Evolutionary conservation across 2,329 filamentous ascomycete genomes (phyloP).

Genomic region (Uncinocarpus reesii): DNA sequence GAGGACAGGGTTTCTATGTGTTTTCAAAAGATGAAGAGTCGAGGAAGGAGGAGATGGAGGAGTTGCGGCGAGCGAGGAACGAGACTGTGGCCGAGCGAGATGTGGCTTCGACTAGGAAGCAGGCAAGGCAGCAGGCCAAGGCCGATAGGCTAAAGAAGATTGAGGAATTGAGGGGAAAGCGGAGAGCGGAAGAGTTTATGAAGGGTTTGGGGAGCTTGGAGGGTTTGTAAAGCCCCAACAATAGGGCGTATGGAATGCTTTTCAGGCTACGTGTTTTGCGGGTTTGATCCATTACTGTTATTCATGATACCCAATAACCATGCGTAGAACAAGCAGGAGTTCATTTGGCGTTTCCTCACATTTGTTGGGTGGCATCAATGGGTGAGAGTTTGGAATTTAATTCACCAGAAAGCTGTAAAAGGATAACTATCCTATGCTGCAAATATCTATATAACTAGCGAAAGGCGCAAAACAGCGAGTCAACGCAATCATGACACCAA

Average conservation of each 20-base stretch:
- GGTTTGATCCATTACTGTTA: no score
- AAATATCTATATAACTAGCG: not conserved
- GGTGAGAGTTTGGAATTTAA: not conserved
- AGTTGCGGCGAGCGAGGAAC: constrained; percentile 54
- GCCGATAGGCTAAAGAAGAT: constrained; percentile 46
- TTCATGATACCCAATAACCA: constrained; percentile 12
- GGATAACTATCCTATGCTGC: not conserved
- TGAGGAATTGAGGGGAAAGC: constrained; percentile 48
- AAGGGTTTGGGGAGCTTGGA: constrained; percentile 42
- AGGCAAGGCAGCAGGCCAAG: constrained; percentile 51
- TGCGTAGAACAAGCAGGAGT: constrained; percentile 2
- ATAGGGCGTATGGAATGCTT: no score
- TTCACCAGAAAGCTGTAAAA: not conserved
- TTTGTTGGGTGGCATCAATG: not conserved
- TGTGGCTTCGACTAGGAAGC: constrained; percentile 48
- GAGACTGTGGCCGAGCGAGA: constrained; percentile 57
- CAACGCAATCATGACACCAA: not conserved
- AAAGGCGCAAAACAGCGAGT: no score
- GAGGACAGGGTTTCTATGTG: constrained; percentile 83
- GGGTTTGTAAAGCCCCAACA: constrained; percentile 20
- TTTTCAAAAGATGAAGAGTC: constrained; percentile 68
- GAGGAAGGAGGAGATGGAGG: constrained; percentile 63
- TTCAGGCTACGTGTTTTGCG: no score
- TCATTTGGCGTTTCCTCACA: not conserved
- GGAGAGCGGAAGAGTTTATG: constrained; percentile 63